Conservation (phyloP, 805 yeast genomes). For the Barnettozyma pratensis region DNA sequence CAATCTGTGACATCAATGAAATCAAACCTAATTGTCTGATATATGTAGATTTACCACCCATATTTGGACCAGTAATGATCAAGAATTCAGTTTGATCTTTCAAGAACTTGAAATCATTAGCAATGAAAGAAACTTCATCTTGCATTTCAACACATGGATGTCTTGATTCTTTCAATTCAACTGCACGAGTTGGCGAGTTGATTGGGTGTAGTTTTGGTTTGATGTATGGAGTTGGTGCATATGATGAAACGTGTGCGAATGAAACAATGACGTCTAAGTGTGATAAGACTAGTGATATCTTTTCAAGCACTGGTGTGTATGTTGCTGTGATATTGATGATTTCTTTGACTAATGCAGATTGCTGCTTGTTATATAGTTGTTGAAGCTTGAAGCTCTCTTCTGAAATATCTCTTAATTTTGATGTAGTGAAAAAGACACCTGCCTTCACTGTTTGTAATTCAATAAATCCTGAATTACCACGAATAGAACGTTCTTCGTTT, state of each 20-base stretch:
- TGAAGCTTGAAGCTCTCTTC: slow-evolving; percentile 53
- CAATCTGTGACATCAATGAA: slow-evolving; percentile 82
- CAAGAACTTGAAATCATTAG: slow-evolving; percentile 76
- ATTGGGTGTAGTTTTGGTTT: slow-evolving; percentile 66
- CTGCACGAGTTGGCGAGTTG: slow-evolving; percentile 37
- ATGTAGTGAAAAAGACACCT: slow-evolving; percentile 88
- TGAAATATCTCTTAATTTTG: slow-evolving; percentile 54
- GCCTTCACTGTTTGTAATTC: slow-evolving; percentile 92
- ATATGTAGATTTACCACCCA: slow-evolving; percentile 97
- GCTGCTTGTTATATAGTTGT: slow-evolving; percentile 67
- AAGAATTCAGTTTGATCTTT: slow-evolving; percentile 60
- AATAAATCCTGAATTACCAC: slow-evolving; percentile 53
- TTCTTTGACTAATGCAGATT: slow-evolving; percentile 73
- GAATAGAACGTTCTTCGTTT: slow-evolving; percentile 75
- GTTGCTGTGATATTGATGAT: slow-evolving; percentile 77
- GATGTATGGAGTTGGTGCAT: slow-evolving; percentile 78
- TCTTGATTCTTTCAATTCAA: slow-evolving; percentile 68
- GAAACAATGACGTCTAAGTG: slow-evolving; percentile 78
- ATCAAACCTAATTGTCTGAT: slow-evolving; percentile 87
- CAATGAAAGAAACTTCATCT: slow-evolving; percentile 83
- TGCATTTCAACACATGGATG: slow-evolving; percentile 95
- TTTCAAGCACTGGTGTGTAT: slow-evolving; percentile 72
- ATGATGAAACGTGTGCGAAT: slow-evolving; percentile 79
- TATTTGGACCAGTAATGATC: slow-evolving; percentile 92
- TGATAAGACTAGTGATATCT: slow-evolving; percentile 58